Evolutionary conservation across 2,329 filamentous ascomycete genomes (phyloP), one percentile per base, ranked within the genome.

Genomic region (Colletotrichum theobromicola): DNA sequence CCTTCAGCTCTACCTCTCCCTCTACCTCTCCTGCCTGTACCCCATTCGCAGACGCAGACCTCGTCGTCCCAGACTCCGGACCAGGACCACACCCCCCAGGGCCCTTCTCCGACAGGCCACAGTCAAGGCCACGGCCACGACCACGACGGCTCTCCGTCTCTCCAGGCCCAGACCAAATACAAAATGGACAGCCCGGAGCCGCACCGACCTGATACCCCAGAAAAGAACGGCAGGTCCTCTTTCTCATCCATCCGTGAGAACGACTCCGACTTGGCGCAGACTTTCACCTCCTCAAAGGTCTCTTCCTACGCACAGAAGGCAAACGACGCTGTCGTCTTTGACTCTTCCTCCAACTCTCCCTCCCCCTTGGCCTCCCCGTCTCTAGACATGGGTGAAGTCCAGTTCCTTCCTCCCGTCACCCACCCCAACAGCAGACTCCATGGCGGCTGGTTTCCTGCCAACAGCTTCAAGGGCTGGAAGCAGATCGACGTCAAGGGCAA

Each of bases 161-260:
- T 21, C 28, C 32, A 30, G 57, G 28, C 42, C 37, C 72, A 72
- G 32, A 63, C 72, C 46, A 70, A 37, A 70, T 79, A 80, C 77
- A 81, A 78, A 74, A 82, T 81, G 80, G 78, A 80, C 70, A 77
- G 76, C 64, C 67, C 73, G 62, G 79, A 78, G 76, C 77, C 58
- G 35, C 76, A 74, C 67, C 78, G 76, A 76, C 79, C 74, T 55
- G 68, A 69, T 57, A 80, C 83, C 62, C 82, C 82, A 67, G 82
- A 85, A 77, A 83, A 82, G 75, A 81, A 80, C 72, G 82, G 81
- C 76, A 88, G 90, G 74, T 88, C 89, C 34, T 92, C 90, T 72
- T 92, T 92, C 83, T 92, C 90, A 34, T 92, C 90, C 60, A 90
- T 92, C 74, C 87, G 90, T 75, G 90, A 92, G 84, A 88, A 89